phyloP scores from a whole-genome alignment of 768 basidiomycete genomes.

The Pholiota conissans region DNA sequence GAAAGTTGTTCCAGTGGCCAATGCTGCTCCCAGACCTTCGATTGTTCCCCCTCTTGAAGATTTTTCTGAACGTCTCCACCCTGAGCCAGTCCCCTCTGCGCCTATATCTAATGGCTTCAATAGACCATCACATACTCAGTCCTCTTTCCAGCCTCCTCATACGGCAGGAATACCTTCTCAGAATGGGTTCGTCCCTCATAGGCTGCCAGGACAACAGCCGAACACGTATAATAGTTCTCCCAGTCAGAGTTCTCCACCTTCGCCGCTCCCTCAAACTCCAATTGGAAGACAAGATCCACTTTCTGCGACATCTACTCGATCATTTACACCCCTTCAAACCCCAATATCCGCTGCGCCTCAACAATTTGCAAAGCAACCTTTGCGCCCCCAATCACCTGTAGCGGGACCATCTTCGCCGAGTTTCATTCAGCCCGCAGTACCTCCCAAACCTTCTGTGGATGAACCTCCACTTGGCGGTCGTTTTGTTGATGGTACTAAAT shows the following conservation, averaged over 20 bases:
- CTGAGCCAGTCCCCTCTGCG: constrained; percentile 29
- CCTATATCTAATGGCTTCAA: constrained; percentile 33
- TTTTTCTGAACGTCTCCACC: constrained; percentile 36
- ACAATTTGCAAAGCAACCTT: constrained; percentile 17
- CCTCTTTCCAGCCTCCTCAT: constrained; percentile 34
- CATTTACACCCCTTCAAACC: constrained; percentile 17
- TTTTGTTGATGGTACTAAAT: constrained; percentile 74
- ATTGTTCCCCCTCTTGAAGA: constrained; percentile 68
- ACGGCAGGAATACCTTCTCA: constrained; percentile 29
- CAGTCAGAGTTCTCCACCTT: constrained; percentile 18
- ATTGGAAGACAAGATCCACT: constrained; percentile 25
- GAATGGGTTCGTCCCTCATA: constrained; percentile 28
- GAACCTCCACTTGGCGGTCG: constrained; percentile 63
- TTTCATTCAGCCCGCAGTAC: constrained; percentile 24
- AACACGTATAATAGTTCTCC: constrained; percentile 11
- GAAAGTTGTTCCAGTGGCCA: constrained; percentile 49
- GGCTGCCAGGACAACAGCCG: constrained; percentile 15
- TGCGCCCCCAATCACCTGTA: constrained; percentile 38
- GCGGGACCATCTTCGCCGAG: constrained; percentile 55
- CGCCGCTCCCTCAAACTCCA: constrained; percentile 24
- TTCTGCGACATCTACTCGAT: constrained; percentile 28
- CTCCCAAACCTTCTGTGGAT: constrained; percentile 28
- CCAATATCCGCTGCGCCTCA: constrained; percentile 20
- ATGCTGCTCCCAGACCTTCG: constrained; percentile 59
- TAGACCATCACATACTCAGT: constrained; percentile 21